Conservation (phyloP, 2,329 filamentous ascomycete species). For the Apiospora sp. region DNA sequence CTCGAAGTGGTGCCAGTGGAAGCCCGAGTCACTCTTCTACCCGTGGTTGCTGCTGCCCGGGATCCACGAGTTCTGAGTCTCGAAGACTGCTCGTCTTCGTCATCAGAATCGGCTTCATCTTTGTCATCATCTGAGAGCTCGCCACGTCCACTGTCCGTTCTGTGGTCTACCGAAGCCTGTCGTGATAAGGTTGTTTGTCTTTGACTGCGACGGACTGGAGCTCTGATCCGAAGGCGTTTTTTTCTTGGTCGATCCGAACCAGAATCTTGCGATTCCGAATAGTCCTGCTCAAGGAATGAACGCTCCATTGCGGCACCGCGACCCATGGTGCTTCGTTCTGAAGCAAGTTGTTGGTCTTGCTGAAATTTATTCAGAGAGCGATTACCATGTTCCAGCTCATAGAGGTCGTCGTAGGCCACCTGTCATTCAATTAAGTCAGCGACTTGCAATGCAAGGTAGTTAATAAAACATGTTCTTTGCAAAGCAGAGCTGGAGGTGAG, state of each 20-base stretch:
- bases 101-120: not conserved
- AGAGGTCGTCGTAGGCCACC: constrained; percentile 41
- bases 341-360: constrained; percentile 30
- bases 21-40: constrained; percentile 22
- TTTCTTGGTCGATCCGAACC: constrained; percentile 12
- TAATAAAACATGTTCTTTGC: not conserved
- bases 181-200: constrained; percentile 26
- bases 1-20: constrained; percentile 2
- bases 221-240: not conserved
- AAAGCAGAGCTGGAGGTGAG: not conserved
- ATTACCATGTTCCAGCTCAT: constrained; percentile 36
- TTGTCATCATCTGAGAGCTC: constrained; percentile 6
- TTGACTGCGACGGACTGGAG: constrained; percentile 26
- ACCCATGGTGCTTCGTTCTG: constrained; percentile 21
- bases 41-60: not conserved
- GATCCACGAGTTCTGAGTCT: not conserved
- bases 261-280: not conserved
- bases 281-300: not conserved
- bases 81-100: not conserved
- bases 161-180: constrained; percentile 24
- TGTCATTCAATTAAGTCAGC: constrained; percentile 28
- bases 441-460: not conserved
- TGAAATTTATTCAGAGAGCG: constrained; percentile 35
- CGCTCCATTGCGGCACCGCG: not conserved
- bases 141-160: constrained; percentile 5